A percentile compares a stretch with the other conserved stretches of the same genome.
phyloP scores from a whole-genome alignment of 2,329 filamentous ascomycete genomes.

The Fusarium torulosum region DNA sequence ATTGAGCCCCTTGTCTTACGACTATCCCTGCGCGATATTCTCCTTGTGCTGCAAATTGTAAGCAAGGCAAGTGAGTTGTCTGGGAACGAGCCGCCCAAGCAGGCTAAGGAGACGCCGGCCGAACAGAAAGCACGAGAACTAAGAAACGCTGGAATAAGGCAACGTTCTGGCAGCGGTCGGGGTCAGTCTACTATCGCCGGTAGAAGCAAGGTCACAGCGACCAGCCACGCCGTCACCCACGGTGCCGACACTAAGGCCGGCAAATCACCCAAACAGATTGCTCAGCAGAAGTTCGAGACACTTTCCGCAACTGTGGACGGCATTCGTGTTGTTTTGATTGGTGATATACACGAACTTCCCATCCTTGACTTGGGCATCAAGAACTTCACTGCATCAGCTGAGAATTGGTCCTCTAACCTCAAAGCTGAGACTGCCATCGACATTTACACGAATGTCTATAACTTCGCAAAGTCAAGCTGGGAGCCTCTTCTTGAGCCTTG shows the following conservation, averaged over 20 bases:
- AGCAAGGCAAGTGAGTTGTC: slow-evolving; percentile 91
- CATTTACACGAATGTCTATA: slow-evolving; percentile 96
- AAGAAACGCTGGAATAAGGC: slow-evolving; percentile 62
- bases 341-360: slow-evolving; percentile 94
- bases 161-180: slow-evolving; percentile 68
- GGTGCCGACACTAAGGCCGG: slow-evolving; percentile 40
- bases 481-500: slow-evolving; percentile 96
- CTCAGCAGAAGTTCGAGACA: slow-evolving; percentile 70
- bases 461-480: slow-evolving; percentile 99
- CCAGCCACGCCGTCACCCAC: slow-evolving; percentile 48
- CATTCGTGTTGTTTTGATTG: slow-evolving; percentile 91
- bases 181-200: slow-evolving; percentile 64
- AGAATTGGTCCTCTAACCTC: slow-evolving; percentile 91
- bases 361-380: slow-evolving; percentile 95
- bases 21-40: slow-evolving; percentile 91
- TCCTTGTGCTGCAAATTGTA: slow-evolving; percentile 92
- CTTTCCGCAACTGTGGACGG: slow-evolving; percentile 89
- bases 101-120: slow-evolving; percentile 54
- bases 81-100: slow-evolving; percentile 68
- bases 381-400: slow-evolving; percentile 84
- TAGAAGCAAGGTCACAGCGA: slow-evolving; percentile 56
- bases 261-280: slow-evolving; percentile 27
- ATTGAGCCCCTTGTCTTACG: slow-evolving; percentile 92
- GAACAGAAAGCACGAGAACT: slow-evolving; percentile 70
- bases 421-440: slow-evolving; percentile 92